Evolutionary conservation across 2,329 filamentous ascomycete genomes (phyloP).

Genomic region (Ascochyta pisi): DNA sequence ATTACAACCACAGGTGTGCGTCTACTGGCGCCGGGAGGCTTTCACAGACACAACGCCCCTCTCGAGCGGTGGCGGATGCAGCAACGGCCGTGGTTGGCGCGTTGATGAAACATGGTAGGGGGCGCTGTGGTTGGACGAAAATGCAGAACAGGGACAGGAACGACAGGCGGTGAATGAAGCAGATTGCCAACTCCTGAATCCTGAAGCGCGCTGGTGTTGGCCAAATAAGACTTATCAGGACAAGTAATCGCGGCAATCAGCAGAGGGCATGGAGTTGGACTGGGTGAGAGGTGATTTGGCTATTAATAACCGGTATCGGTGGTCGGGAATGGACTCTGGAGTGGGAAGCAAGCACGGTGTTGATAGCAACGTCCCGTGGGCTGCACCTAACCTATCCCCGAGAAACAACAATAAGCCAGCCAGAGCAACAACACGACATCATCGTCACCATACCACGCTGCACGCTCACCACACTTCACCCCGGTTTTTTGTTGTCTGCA

Average conservation of each 20-base stretch:
- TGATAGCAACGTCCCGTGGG: slow-evolving; percentile 16
- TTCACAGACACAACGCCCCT: slow-evolving; percentile 6
- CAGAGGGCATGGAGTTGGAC: slow-evolving; percentile 4
- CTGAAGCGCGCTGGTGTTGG: slow-evolving; percentile 3
- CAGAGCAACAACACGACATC: slow-evolving; percentile 7
- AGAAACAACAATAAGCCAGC: slow-evolving; percentile 7
- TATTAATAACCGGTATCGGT: slow-evolving; percentile 18
- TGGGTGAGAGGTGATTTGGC: background rate
- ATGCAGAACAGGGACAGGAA: slow-evolving; percentile 17
- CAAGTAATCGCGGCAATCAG: slow-evolving; percentile 14
- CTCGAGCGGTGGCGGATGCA: slow-evolving; percentile 16
- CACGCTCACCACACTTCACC: background rate
- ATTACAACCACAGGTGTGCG: slow-evolving; percentile 3
- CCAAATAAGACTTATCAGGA: slow-evolving; percentile 5
- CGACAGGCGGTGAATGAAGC: slow-evolving; percentile 17
- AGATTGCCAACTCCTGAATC: slow-evolving; percentile 9
- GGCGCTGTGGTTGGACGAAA: slow-evolving; percentile 12
- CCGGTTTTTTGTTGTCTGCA: background rate
- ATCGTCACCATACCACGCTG: background rate
- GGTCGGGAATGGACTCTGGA: slow-evolving; percentile 7
- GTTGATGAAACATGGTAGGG: slow-evolving; percentile 11
- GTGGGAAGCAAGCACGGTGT: slow-evolving; percentile 13
- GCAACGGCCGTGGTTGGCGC: slow-evolving; percentile 13
- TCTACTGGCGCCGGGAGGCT: slow-evolving; percentile 15
- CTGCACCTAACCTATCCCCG: slow-evolving; percentile 10